Base-by-base conservation (phyloP, 208 protist genomes). In the Crithidia thermophila region DNA sequence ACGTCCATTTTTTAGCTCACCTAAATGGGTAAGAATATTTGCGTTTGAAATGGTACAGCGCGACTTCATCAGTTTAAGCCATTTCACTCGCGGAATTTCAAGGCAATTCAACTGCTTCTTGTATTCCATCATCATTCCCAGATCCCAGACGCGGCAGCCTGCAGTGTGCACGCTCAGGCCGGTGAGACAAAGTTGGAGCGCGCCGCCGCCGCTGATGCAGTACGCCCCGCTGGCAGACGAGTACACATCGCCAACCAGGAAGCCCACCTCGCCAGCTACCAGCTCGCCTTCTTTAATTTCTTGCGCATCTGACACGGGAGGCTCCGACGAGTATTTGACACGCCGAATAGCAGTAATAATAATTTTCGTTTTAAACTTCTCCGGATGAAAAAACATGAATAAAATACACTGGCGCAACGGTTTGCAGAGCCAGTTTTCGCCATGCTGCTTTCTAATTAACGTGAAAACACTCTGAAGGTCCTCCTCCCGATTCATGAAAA, bases 121-220 rank as follows among this genome's bases (percentile, higher is more conserved):
- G 77, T 97, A 97, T 10, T 55, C 55, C 81, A 95, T 81, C 21
- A 39, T 27, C 92, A 97, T 97, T 10, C 89, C 92, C n/a, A 97
- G 69, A 78, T 97, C 92, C 90, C 92, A 97, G 0, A 93, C 50
- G 6, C 49, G 80, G 57, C 87, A 94, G 13, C 89, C 88, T 4
- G 77, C 63, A 0, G 65, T 39, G 3, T 68, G 62, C 75, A 97
- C 67, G 23, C 77, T 72, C 18, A 74, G 53, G 1, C 72, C 88
- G 14, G 79, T 86, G 11, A 86, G 31, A 16, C 80, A 81, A 23
- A 97, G 56, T 45, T 95, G 92, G 30, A 95, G 42, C 1, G 72
- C 67, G 0, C 92, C 92, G 25, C 84, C 80, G 30, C 92, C 92
- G 43, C 55, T 92, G 25, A 84, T 40, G 63, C 76, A 84, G 63